Evolutionary conservation across 805 yeast species (phyloP), one percentile per base, ranked within the genome.

Genomic region (Grigorovia transvaalensis): DNA sequence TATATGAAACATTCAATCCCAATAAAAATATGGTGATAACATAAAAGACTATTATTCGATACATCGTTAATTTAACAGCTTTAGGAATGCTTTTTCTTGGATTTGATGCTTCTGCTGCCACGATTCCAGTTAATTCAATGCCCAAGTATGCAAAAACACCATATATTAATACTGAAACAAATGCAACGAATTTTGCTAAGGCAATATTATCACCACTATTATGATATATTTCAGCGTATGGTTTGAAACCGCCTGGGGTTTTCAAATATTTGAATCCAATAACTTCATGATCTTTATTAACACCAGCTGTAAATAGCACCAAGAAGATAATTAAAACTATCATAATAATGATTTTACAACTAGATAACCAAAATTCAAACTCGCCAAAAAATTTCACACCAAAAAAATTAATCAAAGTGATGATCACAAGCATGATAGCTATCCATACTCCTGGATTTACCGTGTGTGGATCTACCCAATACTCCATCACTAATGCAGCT

Each of bases 131-230:
- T 56, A 85, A 71, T 67, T 84, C 91, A 15, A 86, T 78, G 52
- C 91, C 90, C 20, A 50, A 19, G 19, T 50, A 50, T 4, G 52
- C 52, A 40, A 50, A 50, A 9, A 50, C 52, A 45, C 84, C 80
- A 62, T 81, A 84, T 17, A 87, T 75, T 63, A 83, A 85, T 0
- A 88, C 87, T 19, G 90, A 88, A 40, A 83, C 78, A 45, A 83
- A 82, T 53, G 84, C 76, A 17, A 81, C 85, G 46, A 54, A 54
- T 18, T 52, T 50, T n/a, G 50, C 52, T 29, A 54, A 48, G 18
- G 50, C 18, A 11, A 50, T 42, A 40, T 27, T 9, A 18, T 45
- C 40, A 11, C 13, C 17, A 15, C 9, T n/a, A 8, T 38, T n/a
- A 38, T 15, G 42, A 38, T 38, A 38, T 12, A 38, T 38, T 9